Conservation (phyloP, 441 rosid species). For the Brassica balearica region DNA sequence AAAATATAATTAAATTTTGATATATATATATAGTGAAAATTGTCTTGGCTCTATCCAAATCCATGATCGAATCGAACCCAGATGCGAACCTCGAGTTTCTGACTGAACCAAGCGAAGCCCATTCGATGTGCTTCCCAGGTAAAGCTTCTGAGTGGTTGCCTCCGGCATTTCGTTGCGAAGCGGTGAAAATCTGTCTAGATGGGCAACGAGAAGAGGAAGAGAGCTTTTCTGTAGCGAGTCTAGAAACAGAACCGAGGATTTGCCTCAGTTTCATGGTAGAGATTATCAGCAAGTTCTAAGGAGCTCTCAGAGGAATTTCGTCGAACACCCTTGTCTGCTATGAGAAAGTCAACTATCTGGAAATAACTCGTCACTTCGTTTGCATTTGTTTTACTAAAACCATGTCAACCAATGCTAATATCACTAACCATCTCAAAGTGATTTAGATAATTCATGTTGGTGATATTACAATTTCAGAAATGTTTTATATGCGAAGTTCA, state of each 20-base stretch:
- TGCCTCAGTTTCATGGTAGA: conserved; percentile 35
- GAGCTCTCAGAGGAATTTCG: conserved; percentile 31
- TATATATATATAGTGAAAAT: too few species aligned
- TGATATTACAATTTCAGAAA: neutral
- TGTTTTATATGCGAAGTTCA: neutral
- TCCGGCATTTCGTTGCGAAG: conserved; percentile 34
- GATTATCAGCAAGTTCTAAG: neutral
- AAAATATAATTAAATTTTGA: conserved; percentile 6
- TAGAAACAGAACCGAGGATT: conserved; percentile 27
- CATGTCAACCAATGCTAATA: too few species aligned
- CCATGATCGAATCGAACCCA: conserved; percentile 91
- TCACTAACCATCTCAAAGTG: neutral
- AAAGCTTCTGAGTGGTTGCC: conserved; percentile 43
- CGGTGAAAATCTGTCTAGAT: conserved; percentile 46
- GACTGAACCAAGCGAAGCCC: conserved; percentile 70
- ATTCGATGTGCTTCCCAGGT: conserved; percentile 57
- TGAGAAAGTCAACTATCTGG: neutral
- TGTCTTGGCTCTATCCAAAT: conserved; percentile 57
- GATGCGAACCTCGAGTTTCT: conserved; percentile 75
- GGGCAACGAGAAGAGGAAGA: conserved; percentile 33
- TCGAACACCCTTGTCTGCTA: conserved; percentile 28
- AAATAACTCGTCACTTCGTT: too few species aligned
- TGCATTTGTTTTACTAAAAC: too few species aligned
- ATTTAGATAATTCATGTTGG: neutral
- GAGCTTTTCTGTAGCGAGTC: conserved; percentile 14